phyloP scores from a whole-genome alignment of 192 early-diverging fungal species.

The Coemansia sp. region DNA sequence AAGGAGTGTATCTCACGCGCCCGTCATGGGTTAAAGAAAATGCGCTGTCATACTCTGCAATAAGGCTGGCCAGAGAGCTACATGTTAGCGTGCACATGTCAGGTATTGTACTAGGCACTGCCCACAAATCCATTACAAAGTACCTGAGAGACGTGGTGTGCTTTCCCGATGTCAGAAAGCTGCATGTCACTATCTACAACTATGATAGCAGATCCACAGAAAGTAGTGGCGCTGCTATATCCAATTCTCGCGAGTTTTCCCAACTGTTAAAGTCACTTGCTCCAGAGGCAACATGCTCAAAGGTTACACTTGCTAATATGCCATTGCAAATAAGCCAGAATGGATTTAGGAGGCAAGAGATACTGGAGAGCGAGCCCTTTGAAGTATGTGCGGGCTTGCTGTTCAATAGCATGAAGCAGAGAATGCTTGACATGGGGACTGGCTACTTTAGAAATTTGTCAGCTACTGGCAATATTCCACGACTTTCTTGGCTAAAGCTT shows the following conservation, averaged over 20 bases:
- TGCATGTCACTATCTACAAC: not conserved
- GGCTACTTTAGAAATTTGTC: not conserved
- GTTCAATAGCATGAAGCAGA: not conserved
- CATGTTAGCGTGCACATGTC: not conserved
- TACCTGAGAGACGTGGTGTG: not conserved
- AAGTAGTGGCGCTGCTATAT: not conserved
- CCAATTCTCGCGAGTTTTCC: not conserved
- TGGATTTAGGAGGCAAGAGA: not conserved
- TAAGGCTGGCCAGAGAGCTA: not conserved
- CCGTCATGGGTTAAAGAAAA: not conserved
- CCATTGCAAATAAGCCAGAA: not conserved
- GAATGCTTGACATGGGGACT: not conserved
- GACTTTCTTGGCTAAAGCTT: not conserved
- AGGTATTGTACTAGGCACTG: not conserved
- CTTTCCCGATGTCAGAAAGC: not conserved
- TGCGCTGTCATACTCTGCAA: not conserved
- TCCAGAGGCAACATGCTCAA: not conserved
- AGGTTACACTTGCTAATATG: not conserved
- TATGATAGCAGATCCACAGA: not conserved
- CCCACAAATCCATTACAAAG: not conserved
- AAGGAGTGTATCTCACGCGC: not conserved
- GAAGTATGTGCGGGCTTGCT: not conserved
- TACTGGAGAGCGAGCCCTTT: not conserved
- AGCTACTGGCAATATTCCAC: not conserved
- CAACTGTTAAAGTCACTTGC: not conserved